Conservation (phyloP, 176 grass and related monocot species). For the Puya raimondii region DNA sequence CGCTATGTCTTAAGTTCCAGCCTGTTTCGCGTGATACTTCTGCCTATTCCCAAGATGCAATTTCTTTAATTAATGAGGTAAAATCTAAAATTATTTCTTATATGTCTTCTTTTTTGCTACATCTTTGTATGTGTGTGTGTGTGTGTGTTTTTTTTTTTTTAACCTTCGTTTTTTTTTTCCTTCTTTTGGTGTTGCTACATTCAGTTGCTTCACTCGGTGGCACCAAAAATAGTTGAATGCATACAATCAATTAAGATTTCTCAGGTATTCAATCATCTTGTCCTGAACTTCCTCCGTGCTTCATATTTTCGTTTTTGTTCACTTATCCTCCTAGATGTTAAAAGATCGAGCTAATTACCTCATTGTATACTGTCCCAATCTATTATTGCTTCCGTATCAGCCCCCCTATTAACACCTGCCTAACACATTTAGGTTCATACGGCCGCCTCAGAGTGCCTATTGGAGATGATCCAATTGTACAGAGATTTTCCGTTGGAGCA, state of each 20-base stretch:
- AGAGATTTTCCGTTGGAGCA: constrained; percentile 49
- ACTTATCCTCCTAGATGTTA: neutral
- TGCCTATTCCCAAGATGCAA: constrained; percentile 32
- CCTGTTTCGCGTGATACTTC: constrained; percentile 20
- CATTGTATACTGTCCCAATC: too few species aligned
- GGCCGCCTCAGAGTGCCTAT: constrained; percentile 72
- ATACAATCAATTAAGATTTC: constrained; percentile 67
- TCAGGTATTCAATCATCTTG: constrained; percentile 48
- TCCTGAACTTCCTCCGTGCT: constrained; percentile 9
- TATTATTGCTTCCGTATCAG: neutral
- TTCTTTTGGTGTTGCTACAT: constrained; percentile 19
- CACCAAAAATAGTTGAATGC: constrained; percentile 54
- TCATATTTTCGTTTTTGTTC: neutral
- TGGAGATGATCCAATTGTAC: constrained; percentile 70
- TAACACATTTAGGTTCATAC: constrained; percentile 57
- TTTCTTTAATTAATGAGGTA: constrained; percentile 67
- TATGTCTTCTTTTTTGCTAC: neutral
- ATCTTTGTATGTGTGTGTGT: constrained; percentile 7
- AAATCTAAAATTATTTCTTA: neutral
- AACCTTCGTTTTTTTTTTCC: constrained; percentile 20
- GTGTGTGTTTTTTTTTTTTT: neutral
- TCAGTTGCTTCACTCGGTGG: constrained; percentile 71
- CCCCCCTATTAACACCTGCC: neutral
- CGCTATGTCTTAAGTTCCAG: constrained; percentile 61
- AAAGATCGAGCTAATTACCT: neutral